These are phyloP conservation scores for Monosporozyma aquatica DNA, from an alignment of 805 yeast species.

Conservation along the genomic window DNA sequence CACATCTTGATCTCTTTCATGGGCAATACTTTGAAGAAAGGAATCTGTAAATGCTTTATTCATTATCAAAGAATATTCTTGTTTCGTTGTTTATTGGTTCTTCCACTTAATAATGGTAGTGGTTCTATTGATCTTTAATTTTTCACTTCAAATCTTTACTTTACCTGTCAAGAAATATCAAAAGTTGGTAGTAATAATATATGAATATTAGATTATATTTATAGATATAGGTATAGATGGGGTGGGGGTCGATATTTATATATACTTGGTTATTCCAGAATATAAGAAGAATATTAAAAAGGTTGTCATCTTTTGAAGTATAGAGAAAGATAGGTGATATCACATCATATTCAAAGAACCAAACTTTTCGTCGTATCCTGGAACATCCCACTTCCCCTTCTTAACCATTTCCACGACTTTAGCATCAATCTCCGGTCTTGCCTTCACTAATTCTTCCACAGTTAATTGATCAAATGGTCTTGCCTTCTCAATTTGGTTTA, in stretches of 20 bases:
- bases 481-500: constrained; percentile 89
- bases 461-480: constrained; percentile 97
- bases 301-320: neutral
- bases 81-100: neutral
- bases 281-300: constrained; percentile 1
- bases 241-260: no score
- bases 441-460: constrained; percentile 86
- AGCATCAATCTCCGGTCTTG: constrained; percentile 95
- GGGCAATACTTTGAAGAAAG: constrained; percentile 35
- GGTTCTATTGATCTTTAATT: no score
- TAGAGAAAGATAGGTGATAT: neutral
- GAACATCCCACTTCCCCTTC: constrained; percentile 96
- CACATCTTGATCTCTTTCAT: constrained; percentile 47
- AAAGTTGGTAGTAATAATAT: neutral
- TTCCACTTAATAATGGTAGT: no score
- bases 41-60: constrained; percentile 29
- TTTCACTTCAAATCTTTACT: no score
- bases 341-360: constrained; percentile 92
- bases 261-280: no score
- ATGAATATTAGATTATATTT: no score
- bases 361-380: constrained; percentile 97
- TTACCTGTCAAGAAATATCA: no score
- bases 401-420: constrained; percentile 91
- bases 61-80: constrained; percentile 8
- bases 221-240: neutral